Percentiles rank a stretch among this genome's conserved stretches.
These are phyloP conservation scores for Monascus ruber DNA, from an alignment of 2,329 filamentous ascomycete species.

Conservation along the genomic window DNA sequence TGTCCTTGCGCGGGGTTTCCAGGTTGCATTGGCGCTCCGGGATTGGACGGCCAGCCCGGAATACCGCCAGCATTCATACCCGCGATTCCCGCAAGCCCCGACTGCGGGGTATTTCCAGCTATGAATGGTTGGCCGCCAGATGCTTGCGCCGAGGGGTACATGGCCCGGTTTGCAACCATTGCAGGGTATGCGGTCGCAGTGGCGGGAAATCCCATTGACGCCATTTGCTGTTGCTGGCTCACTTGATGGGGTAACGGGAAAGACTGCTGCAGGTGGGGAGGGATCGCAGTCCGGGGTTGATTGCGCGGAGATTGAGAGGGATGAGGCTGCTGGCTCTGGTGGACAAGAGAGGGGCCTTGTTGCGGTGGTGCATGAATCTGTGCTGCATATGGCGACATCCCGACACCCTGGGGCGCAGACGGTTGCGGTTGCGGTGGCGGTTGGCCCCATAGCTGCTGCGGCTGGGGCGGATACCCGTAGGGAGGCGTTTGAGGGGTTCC, in stretches of 20 bases:
- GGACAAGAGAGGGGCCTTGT: slow-evolving; percentile 26
- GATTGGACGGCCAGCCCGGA: slow-evolving; percentile 24
- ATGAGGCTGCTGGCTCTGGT: slow-evolving; percentile 23
- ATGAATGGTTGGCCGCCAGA: slow-evolving; percentile 24
- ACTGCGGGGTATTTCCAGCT: slow-evolving; percentile 23
- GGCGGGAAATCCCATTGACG: slow-evolving; percentile 25
- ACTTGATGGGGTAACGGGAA: slow-evolving; percentile 26
- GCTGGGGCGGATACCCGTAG: slow-evolving; percentile 43
- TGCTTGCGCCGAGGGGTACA: slow-evolving; percentile 27
- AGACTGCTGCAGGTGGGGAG: slow-evolving; percentile 26
- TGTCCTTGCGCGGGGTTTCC: slow-evolving; percentile 28
- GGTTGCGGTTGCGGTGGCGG: slow-evolving; percentile 50
- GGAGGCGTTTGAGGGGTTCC: slow-evolving; percentile 34
- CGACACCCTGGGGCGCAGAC: slow-evolving; percentile 37
- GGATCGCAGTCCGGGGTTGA: slow-evolving; percentile 21
- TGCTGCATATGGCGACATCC: slow-evolving; percentile 29
- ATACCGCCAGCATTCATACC: slow-evolving; percentile 25
- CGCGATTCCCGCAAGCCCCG: slow-evolving; percentile 19
- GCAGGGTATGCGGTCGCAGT: slow-evolving; percentile 20
- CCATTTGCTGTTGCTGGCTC: slow-evolving; percentile 23
- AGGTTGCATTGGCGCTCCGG: slow-evolving; percentile 25
- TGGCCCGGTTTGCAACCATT: slow-evolving; percentile 21
- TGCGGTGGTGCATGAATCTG: slow-evolving; percentile 28
- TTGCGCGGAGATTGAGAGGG: slow-evolving; percentile 34
- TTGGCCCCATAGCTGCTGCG: slow-evolving; percentile 51